phyloP scores from a whole-genome alignment of 2,329 filamentous ascomycete genomes.

The Colletotrichum cereale region DNA sequence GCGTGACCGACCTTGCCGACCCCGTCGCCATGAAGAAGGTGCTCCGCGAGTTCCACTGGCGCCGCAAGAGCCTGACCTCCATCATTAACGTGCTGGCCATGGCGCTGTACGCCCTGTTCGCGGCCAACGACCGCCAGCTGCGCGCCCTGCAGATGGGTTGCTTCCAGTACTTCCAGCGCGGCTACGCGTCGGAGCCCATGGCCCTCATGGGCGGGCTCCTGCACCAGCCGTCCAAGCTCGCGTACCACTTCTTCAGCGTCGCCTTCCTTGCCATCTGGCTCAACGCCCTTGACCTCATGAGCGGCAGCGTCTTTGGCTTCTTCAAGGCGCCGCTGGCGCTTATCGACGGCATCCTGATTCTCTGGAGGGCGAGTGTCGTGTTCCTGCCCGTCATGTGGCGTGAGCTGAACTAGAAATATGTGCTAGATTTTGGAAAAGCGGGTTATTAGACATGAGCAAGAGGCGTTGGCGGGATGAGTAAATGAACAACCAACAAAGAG shows the following conservation, averaged over 20 bases:
- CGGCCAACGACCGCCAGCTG: constrained; percentile 83
- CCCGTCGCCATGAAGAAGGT: constrained; percentile 73
- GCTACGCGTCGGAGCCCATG: constrained; percentile 81
- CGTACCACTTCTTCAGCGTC: constrained; percentile 95
- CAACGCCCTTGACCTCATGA: constrained; percentile 55
- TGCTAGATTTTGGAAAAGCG: neutral
- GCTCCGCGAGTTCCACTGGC: constrained; percentile 86
- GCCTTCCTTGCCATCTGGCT: constrained; percentile 89
- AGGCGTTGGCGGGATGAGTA: constrained; percentile 28
- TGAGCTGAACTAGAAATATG: constrained; percentile 61
- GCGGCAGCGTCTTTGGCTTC: constrained; percentile 60
- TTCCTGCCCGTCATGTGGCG: constrained; percentile 85
- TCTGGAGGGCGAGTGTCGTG: constrained; percentile 84
- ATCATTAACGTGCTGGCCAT: constrained; percentile 99
- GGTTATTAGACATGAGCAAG: constrained; percentile 30
- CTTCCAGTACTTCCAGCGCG: constrained; percentile 89
- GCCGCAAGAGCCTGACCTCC: constrained; percentile 81
- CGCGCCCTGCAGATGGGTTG: constrained; percentile 88
- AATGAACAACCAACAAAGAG: constrained; percentile 27
- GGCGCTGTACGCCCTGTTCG: constrained; percentile 92
- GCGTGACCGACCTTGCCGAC: constrained; percentile 78
- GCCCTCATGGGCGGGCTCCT: constrained; percentile 87
- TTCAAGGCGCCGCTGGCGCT: constrained; percentile 74
- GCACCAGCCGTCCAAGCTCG: constrained; percentile 79
- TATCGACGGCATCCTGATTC: constrained; percentile 75